Evolutionary conservation across 768 basidiomycete species (phyloP).

Genomic region (Astraeus odoratus): DNA sequence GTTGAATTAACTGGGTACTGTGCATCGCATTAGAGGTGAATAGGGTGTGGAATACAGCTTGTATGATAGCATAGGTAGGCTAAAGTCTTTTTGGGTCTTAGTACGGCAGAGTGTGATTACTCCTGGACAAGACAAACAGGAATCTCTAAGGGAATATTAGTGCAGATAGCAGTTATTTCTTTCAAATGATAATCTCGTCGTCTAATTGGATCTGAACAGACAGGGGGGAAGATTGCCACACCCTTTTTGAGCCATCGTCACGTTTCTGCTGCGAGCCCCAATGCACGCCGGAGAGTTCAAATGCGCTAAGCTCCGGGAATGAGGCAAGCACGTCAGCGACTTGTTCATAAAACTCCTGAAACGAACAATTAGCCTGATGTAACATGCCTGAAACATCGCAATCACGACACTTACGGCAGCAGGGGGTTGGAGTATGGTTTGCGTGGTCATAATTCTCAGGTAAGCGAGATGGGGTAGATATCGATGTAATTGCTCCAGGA

Average conservation of each 20-base stretch:
- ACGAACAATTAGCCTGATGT: conserved; percentile 12
- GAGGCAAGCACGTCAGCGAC: conserved; percentile 51
- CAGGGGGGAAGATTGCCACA: conserved; percentile 51
- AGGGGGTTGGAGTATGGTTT: conserved; percentile 42
- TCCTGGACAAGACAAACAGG: conserved; percentile 2
- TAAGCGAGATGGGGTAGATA: conserved; percentile 56
- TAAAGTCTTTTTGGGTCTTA: neutral
- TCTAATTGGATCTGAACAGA: conserved; percentile 22
- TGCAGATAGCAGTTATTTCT: conserved; percentile 22
- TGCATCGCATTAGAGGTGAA: conserved; percentile 10
- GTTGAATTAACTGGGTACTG: conserved; percentile 21
- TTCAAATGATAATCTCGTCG: conserved; percentile 26
- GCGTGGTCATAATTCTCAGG: conserved; percentile 58
- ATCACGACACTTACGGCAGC: conserved; percentile 37
- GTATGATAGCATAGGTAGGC: conserved; percentile 6
- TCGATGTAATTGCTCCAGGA: conserved; percentile 49
- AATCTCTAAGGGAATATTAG: conserved; percentile 19
- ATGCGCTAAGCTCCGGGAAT: conserved; percentile 54
- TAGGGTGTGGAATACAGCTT: conserved; percentile 9
- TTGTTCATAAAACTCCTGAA: conserved; percentile 56
- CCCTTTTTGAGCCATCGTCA: conserved; percentile 34
- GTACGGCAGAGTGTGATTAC: no score
- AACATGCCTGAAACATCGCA: neutral
- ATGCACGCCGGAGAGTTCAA: conserved; percentile 72
- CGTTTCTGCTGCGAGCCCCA: conserved; percentile 55